phyloP scores from a whole-genome alignment of 305 asterid species.

The Solanum chacoense region DNA sequence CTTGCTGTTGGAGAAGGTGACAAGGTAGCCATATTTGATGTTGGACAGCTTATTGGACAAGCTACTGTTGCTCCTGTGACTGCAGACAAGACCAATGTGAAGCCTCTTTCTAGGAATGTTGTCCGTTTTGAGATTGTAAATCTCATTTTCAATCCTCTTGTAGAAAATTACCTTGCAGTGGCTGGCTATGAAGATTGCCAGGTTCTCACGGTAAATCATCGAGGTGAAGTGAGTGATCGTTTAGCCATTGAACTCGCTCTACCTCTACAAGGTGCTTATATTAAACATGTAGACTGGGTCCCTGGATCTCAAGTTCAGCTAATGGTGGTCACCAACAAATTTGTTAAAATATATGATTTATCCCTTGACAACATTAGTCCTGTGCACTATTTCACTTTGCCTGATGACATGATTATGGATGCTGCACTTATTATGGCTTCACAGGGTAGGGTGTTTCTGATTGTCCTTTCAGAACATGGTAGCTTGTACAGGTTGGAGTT shows the following conservation, averaged over 20 bases:
- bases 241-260: slow-evolving; percentile 94
- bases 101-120: slow-evolving; percentile 92
- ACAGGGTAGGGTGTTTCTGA: slow-evolving; percentile 64
- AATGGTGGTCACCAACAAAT: slow-evolving; percentile 90
- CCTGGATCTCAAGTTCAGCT: slow-evolving; percentile 98
- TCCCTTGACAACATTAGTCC: slow-evolving; percentile 98
- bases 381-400: slow-evolving; percentile 76
- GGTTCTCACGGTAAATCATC: slow-evolving; percentile 88
- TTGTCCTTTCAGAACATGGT: slow-evolving; percentile 81
- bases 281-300: slow-evolving; percentile 90
- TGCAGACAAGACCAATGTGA: slow-evolving; percentile 97
- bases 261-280: slow-evolving; percentile 97
- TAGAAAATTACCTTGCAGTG: slow-evolving; percentile 88
- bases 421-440: slow-evolving; percentile 78
- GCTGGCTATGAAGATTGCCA: slow-evolving; percentile 99
- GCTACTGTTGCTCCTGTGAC: slow-evolving; percentile 92
- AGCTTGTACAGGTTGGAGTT: slow-evolving; percentile 81
- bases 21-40: slow-evolving; percentile 96
- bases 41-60: slow-evolving; percentile 98
- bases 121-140: slow-evolving; percentile 97
- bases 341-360: slow-evolving; percentile 87
- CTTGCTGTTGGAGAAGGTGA: slow-evolving; percentile 99
- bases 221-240: slow-evolving; percentile 98
- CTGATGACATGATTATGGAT: slow-evolving; percentile 73
- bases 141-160: slow-evolving; percentile 73